Percentiles rank a stretch among this genome's conserved stretches.
These are phyloP conservation scores for Serendipita sp. DNA, from an alignment of 1,284 basidiomycete species.

Conservation along the genomic window DNA sequence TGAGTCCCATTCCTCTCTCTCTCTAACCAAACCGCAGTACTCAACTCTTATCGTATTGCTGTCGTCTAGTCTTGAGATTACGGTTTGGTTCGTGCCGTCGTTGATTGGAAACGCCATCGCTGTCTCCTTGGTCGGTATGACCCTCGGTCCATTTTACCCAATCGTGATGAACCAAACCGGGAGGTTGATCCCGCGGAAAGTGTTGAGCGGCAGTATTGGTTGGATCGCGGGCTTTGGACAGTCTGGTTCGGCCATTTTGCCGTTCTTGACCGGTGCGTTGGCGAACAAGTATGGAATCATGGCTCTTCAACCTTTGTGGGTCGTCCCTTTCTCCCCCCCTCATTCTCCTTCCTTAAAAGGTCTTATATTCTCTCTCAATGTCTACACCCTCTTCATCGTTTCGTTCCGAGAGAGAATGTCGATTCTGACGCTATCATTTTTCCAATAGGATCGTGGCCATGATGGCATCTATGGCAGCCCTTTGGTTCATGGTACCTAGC, in stretches of 20 bases:
- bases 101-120: slow-evolving; percentile 37
- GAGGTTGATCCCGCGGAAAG: slow-evolving; percentile 33
- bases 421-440: not conserved
- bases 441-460: not conserved
- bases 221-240: slow-evolving; percentile 36
- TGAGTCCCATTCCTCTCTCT: not conserved
- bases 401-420: not conserved
- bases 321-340: slow-evolving; percentile 10
- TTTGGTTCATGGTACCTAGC: not conserved
- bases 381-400: too few species aligned
- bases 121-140: slow-evolving; percentile 38
- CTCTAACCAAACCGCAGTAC: not conserved
- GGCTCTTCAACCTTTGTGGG: slow-evolving; percentile 42
- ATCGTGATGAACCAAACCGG: slow-evolving; percentile 37
- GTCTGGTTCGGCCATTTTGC: slow-evolving; percentile 37
- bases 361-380: too few species aligned
- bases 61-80: slow-evolving; percentile 31
- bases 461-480: slow-evolving; percentile 1
- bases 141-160: slow-evolving; percentile 41
- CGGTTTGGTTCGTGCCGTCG: slow-evolving; percentile 45
- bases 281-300: slow-evolving; percentile 34
- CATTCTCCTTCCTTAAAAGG: too few species aligned
- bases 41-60: not conserved
- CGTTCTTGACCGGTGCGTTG: slow-evolving; percentile 42
- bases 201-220: slow-evolving; percentile 40